Base-by-base conservation (phyloP, 2,329 filamentous ascomycete genomes). In the Fusarium sp. region DNA sequence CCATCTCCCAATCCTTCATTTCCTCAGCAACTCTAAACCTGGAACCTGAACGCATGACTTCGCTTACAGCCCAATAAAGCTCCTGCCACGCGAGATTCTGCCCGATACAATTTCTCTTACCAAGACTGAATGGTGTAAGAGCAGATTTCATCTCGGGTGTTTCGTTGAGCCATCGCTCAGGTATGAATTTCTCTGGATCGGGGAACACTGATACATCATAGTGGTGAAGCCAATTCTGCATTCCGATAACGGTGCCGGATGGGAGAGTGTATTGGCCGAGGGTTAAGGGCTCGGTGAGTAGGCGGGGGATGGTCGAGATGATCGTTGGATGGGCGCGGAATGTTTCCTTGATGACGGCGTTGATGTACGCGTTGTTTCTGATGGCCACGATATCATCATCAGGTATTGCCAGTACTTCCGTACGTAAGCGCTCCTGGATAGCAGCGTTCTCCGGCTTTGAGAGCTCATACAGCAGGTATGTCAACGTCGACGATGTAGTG, bases 361-460 rank as follows among this genome's bases (percentile, higher is more conserved):
- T 54, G 20, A 54, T 54, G 24, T 39, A 54, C 0, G 20, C 7
- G 24, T 39, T 54, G 14, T 54, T 54, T 28, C 51, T 54, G 20
- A 54, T 54, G 2, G 35, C 20, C 20, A 54, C 32, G 2, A 54
- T 54, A 9, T 39, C 51, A 1, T 54, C 24, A 3, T 28, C 24
- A 0, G 20, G 1, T 17, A 54, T 39, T 0, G 35, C 35, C 2
- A 39, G 7, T 0, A 28, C 24, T 1, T 54, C 35, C 2, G 20
- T 10, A 2, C 35, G 51, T 14, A 54, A 7, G 0, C 5, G 35
- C 24, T 54, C 51, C 20, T 54, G 51, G 0, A 39, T 28, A 13
- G 35, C 10, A 5, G 51, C 18, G 35, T 54, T 54, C 24, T 39
- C 35, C 1, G 18, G 24, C 2, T 39, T 54, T 0, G 51, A 54